Evolutionary conservation across 768 basidiomycete species (phyloP).

Genomic region (Ramaria sp.): DNA sequence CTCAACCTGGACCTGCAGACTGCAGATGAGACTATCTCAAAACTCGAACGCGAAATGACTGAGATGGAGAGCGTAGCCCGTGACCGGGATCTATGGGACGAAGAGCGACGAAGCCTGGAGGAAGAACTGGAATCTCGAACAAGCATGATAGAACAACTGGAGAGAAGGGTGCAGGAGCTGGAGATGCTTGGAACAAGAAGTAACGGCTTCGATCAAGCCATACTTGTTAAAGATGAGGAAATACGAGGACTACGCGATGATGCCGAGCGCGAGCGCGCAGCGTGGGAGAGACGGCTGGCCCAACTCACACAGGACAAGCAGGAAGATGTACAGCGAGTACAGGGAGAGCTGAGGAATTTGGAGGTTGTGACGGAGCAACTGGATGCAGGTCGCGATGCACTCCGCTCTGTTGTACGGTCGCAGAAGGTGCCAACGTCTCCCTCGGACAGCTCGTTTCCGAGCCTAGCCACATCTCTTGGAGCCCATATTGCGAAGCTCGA

Average conservation of each 20-base stretch:
- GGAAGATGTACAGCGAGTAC: constrained; percentile 26
- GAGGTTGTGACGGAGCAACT: constrained; percentile 37
- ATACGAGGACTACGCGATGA: constrained; percentile 24
- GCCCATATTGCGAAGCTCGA: constrained; percentile 43
- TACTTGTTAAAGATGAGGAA: constrained; percentile 2
- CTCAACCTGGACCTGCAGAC: constrained; percentile 55
- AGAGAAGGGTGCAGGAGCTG: constrained; percentile 36
- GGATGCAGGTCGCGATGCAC: constrained; percentile 45
- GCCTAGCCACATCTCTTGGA: constrained; percentile 37
- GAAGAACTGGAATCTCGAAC: background rate
- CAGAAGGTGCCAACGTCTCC: constrained; percentile 16
- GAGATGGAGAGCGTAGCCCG: constrained; percentile 28
- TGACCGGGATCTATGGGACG: constrained; percentile 4
- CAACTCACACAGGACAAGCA: constrained; percentile 38
- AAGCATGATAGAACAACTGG: constrained; percentile 18
- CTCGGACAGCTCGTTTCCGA: constrained; percentile 39
- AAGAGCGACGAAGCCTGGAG: background rate
- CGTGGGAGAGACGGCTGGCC: constrained; percentile 41
- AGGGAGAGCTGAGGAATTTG: constrained; percentile 42
- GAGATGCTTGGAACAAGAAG: constrained; percentile 30
- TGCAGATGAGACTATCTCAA: constrained; percentile 53
- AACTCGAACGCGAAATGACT: constrained; percentile 45
- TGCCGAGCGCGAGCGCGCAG: constrained; percentile 35
- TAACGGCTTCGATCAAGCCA: constrained; percentile 36
- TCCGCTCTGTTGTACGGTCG: constrained; percentile 7